Conservation (phyloP, 2,329 filamentous ascomycete species). For the Calonectria hongkongensis region DNA sequence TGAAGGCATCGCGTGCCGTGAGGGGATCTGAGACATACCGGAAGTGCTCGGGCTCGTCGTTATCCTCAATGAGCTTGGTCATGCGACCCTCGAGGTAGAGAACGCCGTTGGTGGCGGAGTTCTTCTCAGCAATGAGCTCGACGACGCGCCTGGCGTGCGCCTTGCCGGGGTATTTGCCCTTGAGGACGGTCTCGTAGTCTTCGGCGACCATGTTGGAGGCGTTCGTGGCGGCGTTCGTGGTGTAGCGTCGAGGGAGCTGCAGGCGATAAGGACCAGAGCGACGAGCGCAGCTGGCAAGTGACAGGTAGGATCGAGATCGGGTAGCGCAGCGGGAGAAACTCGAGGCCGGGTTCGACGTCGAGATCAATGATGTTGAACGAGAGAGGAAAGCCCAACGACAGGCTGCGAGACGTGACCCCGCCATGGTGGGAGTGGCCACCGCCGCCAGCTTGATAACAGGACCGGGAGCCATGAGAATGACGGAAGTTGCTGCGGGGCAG, state of each 20-base stretch:
- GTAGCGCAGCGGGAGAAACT: not conserved
- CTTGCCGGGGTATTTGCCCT: conserved; percentile 88
- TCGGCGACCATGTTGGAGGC: conserved; percentile 59
- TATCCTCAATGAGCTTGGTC: conserved; percentile 90
- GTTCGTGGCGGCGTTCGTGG: not conserved
- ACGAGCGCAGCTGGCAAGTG: not conserved
- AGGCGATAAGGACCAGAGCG: not conserved
- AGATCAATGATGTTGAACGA: conserved; percentile 3
- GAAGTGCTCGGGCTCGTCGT: conserved; percentile 88
- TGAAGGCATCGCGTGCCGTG: not conserved
- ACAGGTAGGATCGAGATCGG: conserved; percentile 13
- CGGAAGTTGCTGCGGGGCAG: conserved; percentile 32
- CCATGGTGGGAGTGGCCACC: conserved; percentile 37
- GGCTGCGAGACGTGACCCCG: conserved; percentile 37
- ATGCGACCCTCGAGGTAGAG: conserved; percentile 93
- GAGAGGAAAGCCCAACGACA: conserved; percentile 18
- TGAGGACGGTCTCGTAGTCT: conserved; percentile 72
- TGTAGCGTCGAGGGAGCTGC: conserved; percentile 23
- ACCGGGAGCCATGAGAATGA: conserved; percentile 35
- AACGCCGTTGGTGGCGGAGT: conserved; percentile 79
- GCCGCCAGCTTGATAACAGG: conserved; percentile 47
- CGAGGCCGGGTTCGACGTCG: conserved; percentile 3
- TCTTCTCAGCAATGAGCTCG: conserved; percentile 81
- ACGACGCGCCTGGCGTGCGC: conserved; percentile 89
- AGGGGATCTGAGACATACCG: conserved; percentile 69